Evolutionary conservation across 202 grass and related monocot genomes (phyloP).

Genomic region (Dendrocalamus latiflorus): DNA sequence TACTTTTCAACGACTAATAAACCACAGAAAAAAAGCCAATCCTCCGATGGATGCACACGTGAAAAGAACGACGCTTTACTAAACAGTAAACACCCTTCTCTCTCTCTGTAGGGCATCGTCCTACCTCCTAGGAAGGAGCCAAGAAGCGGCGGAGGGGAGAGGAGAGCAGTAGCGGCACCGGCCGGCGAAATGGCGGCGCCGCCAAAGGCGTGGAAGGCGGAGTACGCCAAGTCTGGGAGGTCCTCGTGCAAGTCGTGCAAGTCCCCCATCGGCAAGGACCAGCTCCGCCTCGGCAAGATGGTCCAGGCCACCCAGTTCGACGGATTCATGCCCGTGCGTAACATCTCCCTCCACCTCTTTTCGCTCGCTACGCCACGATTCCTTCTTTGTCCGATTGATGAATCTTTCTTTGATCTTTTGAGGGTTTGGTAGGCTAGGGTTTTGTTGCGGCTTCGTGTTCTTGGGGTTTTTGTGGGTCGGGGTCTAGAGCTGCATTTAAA

Average conservation of each 20-base stretch:
- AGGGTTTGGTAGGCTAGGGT: conserved; percentile 28
- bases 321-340: conserved; percentile 87
- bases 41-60: no score
- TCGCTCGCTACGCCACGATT: background rate
- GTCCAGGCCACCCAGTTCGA: conserved; percentile 87
- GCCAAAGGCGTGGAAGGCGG: conserved; percentile 79
- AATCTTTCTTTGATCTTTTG: background rate
- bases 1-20: no score
- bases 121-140: background rate
- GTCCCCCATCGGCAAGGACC: conserved; percentile 71
- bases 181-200: conserved; percentile 53
- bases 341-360: background rate
- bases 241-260: conserved; percentile 91
- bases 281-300: conserved; percentile 90
- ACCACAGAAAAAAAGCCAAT: no score
- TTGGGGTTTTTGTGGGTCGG: background rate
- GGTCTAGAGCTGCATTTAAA: background rate
- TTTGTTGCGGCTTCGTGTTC: conserved; percentile 8
- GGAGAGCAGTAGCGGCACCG: background rate
- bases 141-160: background rate
- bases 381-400: background rate
- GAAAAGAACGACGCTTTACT: background rate
- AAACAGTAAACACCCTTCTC: background rate
- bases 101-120: background rate
- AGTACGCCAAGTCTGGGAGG: conserved; percentile 89